A percentile compares a stretch with the other conserved stretches of the same genome.
Conservation (phyloP, 1,139 yeast genomes). For the Saccharomyces hybrid region DNA sequence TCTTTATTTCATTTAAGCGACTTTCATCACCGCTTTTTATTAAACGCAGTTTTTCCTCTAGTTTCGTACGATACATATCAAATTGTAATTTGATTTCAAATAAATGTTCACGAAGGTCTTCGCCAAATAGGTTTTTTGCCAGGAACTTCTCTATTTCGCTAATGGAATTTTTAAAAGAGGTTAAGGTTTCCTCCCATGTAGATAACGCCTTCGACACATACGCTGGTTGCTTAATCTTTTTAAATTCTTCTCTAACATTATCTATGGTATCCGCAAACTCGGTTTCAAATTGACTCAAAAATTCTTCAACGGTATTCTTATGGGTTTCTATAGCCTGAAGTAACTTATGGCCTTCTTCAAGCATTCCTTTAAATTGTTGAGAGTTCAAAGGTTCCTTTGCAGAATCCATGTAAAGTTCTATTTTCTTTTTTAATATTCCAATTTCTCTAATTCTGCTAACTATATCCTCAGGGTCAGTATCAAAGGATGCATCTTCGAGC, state of each 20-base stretch:
- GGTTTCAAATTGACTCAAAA: slow-evolving; percentile 12
- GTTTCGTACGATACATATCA: slow-evolving; percentile 12
- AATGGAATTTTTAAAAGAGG: slow-evolving; percentile 8
- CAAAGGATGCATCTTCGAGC: slow-evolving; percentile 70
- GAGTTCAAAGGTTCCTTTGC: slow-evolving; percentile 33
- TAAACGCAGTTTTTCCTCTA: slow-evolving; percentile 10
- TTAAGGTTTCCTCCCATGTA: slow-evolving; percentile 6
- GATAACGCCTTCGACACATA: slow-evolving; percentile 4
- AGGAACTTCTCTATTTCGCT: slow-evolving; percentile 7
- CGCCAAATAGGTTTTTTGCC: slow-evolving; percentile 7
- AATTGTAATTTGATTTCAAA: slow-evolving; percentile 21
- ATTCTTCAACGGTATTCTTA: slow-evolving; percentile 8
- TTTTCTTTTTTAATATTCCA: slow-evolving; percentile 24
- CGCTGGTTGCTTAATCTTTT: slow-evolving; percentile 9
- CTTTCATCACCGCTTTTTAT: slow-evolving; percentile 15
- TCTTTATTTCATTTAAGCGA: slow-evolving; percentile 20
- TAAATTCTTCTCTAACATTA: slow-evolving; percentile 6
- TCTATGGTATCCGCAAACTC: slow-evolving; percentile 7
- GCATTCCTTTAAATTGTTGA: slow-evolving; percentile 36
- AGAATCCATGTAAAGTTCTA: slow-evolving; percentile 32
- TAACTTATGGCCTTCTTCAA: slow-evolving; percentile 14
- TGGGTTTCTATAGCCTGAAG: slow-evolving; percentile 6
- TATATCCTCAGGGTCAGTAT: slow-evolving; percentile 38
- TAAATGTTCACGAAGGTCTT: slow-evolving; percentile 18
- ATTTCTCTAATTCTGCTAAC: slow-evolving; percentile 32